Evolutionary conservation across 1,284 basidiomycete species (phyloP).

Genomic region (Sporisorium scitamineum): DNA sequence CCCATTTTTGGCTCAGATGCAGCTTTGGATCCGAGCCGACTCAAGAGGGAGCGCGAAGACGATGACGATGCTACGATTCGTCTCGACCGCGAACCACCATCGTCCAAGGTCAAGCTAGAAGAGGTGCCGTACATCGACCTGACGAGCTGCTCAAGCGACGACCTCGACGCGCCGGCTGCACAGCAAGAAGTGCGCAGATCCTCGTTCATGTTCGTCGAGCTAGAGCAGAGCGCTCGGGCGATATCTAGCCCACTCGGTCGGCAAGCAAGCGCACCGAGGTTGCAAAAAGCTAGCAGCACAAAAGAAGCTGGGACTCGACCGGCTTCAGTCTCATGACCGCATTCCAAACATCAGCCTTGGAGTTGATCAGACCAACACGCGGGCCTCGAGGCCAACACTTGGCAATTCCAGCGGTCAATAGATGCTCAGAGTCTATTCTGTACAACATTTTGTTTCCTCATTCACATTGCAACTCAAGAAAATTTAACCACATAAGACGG

Average conservation of each 20-base stretch:
- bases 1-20: neutral
- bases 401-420: too few species aligned
- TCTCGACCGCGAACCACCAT: neutral
- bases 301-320: neutral
- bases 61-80: neutral
- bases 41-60: slow-evolving; percentile 19
- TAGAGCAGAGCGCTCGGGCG: neutral
- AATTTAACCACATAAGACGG: too few species aligned
- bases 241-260: neutral
- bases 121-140: neutral
- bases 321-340: neutral
- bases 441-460: too few species aligned
- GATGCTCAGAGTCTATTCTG: too few species aligned
- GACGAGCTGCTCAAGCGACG: neutral
- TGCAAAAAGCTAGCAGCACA: neutral
- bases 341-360: too few species aligned
- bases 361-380: too few species aligned
- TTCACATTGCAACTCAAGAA: too few species aligned
- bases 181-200: neutral
- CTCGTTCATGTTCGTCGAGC: neutral
- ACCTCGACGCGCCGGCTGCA: neutral
- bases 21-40: neutral
- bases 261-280: neutral
- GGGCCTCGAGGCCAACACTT: too few species aligned
- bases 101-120: slow-evolving; percentile 4